A percentile compares a stretch with the other conserved stretches of the same genome.
phyloP scores from a whole-genome alignment of 805 yeast genomes.

The Myxozyma vanderwaltii region DNA sequence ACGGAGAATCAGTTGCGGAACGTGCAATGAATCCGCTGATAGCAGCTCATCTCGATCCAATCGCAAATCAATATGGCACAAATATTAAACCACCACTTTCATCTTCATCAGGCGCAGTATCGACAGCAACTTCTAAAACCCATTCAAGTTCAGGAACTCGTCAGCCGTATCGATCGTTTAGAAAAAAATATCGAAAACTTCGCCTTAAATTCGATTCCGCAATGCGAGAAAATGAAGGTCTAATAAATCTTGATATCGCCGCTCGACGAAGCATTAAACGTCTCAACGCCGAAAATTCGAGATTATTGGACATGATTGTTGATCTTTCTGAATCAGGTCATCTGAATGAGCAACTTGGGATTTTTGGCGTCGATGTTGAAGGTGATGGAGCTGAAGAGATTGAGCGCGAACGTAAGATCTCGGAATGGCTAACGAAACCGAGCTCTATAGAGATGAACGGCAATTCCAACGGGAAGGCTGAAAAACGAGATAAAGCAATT shows the following conservation, averaged over 20 bases:
- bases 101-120: neutral
- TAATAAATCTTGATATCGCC: conserved; percentile 14
- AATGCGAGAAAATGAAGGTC: conserved; percentile 25
- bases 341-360: conserved; percentile 2
- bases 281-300: conserved; percentile 27
- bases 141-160: conserved; percentile 5
- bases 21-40: conserved; percentile 11
- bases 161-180: conserved; percentile 30
- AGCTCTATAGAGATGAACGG: neutral
- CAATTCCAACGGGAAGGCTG: neutral
- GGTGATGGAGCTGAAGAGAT: conserved; percentile 8
- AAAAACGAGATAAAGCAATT: neutral
- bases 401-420: conserved; percentile 11
- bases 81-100: neutral
- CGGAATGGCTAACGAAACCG: neutral
- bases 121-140: neutral
- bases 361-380: conserved; percentile 15
- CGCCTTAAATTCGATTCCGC: conserved; percentile 24
- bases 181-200: conserved; percentile 33
- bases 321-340: conserved; percentile 29
- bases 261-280: conserved; percentile 25
- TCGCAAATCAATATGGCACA: conserved; percentile 14
- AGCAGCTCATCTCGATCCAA: conserved; percentile 17
- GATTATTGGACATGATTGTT: conserved; percentile 27
- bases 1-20: neutral